Conservation (phyloP, 768 basidiomycete genomes). For the Sarcodon sp. region DNA sequence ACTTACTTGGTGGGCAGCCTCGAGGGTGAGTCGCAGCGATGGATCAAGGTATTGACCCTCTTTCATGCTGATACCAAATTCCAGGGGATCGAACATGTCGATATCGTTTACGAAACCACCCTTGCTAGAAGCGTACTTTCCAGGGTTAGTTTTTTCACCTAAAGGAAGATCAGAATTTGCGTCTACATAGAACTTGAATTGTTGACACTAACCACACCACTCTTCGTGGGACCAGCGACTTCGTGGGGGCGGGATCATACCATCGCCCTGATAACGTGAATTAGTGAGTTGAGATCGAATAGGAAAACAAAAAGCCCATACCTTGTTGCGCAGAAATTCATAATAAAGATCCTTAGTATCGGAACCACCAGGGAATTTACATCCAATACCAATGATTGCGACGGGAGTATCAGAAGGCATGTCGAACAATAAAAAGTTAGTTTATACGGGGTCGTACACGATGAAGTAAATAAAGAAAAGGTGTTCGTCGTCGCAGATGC, state of each 20-base stretch:
- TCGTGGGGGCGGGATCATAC: slow-evolving; percentile 14
- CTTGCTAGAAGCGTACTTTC: slow-evolving; percentile 16
- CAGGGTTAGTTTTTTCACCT: slow-evolving; percentile 19
- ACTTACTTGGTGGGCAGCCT: slow-evolving; percentile 17
- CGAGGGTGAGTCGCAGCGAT: slow-evolving; percentile 17
- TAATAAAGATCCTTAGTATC: slow-evolving; percentile 18
- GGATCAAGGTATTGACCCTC: slow-evolving; percentile 19
- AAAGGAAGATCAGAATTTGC: not conserved
- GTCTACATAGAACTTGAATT: not conserved
- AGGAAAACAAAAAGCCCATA: not conserved
- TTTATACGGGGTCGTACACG: not conserved
- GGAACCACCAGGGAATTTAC: slow-evolving; percentile 19
- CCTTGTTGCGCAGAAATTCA: slow-evolving; percentile 18
- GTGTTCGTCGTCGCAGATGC: not conserved
- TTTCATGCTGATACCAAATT: slow-evolving; percentile 20
- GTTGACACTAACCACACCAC: slow-evolving; percentile 15
- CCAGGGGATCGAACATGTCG: slow-evolving; percentile 20
- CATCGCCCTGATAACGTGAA: slow-evolving; percentile 13
- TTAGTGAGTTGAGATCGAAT: not conserved
- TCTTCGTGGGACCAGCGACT: slow-evolving; percentile 17
- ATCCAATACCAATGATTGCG: slow-evolving; percentile 19
- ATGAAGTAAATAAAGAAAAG: not conserved
- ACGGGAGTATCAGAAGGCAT: slow-evolving; percentile 18
- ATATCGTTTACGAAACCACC: slow-evolving; percentile 18
- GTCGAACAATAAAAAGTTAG: not conserved